Evolutionary conservation across 2,329 filamentous ascomycete genomes (phyloP), one percentile per base, ranked within the genome.

Genomic region (Aspergillus cejpii): DNA sequence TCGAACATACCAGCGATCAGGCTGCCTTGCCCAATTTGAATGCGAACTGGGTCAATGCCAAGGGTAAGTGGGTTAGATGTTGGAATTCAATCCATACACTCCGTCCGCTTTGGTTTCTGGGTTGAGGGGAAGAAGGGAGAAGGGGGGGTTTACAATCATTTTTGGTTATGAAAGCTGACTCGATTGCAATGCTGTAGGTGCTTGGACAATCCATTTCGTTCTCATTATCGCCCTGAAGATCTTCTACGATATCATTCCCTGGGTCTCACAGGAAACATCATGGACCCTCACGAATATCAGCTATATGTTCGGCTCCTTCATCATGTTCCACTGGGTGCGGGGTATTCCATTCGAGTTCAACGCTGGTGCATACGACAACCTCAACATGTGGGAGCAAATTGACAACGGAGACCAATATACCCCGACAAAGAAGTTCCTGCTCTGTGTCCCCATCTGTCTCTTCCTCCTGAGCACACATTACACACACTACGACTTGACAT

Each of bases 321-420:
- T 98, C 69, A 98, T 98, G 92, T 98, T 98, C 72, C 92, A 98
- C 72, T 95, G 88, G 77, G 92, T 98, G 57, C 88, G 91, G 64
- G 92, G 92, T 58, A 88, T 97, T 37, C 92, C 92, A 5, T 98
- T 98, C 65, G 92, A 98, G 69, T 98, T 98, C 78, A 98, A 98
- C 66, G 85, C 87, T 45, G 92, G 92, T 48, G 92, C 92, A 58
- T 98, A 97, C 70, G 92, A 98, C 76, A 97, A 98, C 69, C 78
- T 98, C 63, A 98, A 97, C 74, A 97, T 98, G 92, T 98, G 92
- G 92, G 92, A 98, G 74, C 92, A 98, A 73, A 98, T 98, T 67
- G 92, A 98, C 74, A 94, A 97, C 62, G 92, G 92, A 37, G 92
- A 92, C 59, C 92, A 98, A 69, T 98, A 97, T 74, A 98, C 92